A percentile compares a stretch with the other conserved stretches of the same genome.
Evolutionary conservation across 352 stramenopile genomes (phyloP).

Genomic region (Phytopythium chamaehyphon): DNA sequence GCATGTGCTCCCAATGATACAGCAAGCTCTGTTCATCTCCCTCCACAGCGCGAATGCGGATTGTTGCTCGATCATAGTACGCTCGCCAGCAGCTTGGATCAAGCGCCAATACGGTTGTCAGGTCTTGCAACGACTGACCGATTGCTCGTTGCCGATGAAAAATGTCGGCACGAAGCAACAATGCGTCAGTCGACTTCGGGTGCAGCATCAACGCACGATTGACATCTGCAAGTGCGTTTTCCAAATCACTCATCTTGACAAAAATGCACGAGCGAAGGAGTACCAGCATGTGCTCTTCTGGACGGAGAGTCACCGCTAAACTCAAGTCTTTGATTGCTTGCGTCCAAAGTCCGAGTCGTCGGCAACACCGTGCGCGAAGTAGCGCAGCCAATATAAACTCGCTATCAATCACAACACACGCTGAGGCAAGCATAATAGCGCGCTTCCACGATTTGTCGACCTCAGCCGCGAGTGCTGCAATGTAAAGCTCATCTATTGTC

Average conservation of each 20-base stretch:
- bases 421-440: constrained; percentile 63
- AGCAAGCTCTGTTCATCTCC: constrained; percentile 51
- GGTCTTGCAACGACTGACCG: constrained; percentile 51
- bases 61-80: constrained; percentile 73
- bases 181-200: constrained; percentile 58
- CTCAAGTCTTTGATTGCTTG: constrained; percentile 70
- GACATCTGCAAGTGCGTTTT: constrained; percentile 51
- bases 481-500: constrained; percentile 64
- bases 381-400: constrained; percentile 56
- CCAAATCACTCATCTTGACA: constrained; percentile 46
- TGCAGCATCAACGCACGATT: constrained; percentile 56
- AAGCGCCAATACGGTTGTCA: constrained; percentile 48
- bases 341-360: constrained; percentile 63
- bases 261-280: constrained; percentile 55
- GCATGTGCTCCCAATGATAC: constrained; percentile 70
- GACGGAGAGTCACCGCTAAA: constrained; percentile 38
- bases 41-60: constrained; percentile 63
- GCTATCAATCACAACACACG: constrained; percentile 61
- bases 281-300: constrained; percentile 52
- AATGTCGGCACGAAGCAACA: constrained; percentile 65
- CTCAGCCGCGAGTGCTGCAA: constrained; percentile 45
- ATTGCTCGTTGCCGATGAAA: constrained; percentile 45
- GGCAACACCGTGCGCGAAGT: constrained; percentile 61
- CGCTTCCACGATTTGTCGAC: constrained; percentile 60
- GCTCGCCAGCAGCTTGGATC: constrained; percentile 73